phyloP scores from a whole-genome alignment of 345 rosid species.

The thale cress (Arabidopsis thaliana) region DNA sequence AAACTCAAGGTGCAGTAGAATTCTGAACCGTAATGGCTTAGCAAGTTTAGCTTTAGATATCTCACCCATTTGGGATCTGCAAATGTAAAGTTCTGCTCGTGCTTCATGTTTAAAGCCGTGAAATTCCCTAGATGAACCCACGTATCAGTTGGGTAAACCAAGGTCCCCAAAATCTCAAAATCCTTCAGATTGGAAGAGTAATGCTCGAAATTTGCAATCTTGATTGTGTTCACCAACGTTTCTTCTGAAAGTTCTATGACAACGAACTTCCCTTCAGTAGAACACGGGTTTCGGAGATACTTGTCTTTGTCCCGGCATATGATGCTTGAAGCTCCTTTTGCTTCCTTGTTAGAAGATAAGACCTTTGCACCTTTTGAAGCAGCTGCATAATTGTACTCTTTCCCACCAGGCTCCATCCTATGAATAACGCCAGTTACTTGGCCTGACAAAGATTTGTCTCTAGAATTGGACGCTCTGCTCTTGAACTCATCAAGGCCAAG shows the following conservation, averaged over 20 bases:
- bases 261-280: slow-evolving; percentile 84
- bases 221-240: slow-evolving; percentile 81
- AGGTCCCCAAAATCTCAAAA: slow-evolving; percentile 83
- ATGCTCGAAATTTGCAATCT: slow-evolving; percentile 92
- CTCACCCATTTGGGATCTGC: slow-evolving; percentile 84
- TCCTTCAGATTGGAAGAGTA: slow-evolving; percentile 86
- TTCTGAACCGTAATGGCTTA: slow-evolving; percentile 86
- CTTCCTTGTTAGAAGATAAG: slow-evolving; percentile 84
- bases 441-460: slow-evolving; percentile 63
- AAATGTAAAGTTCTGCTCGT: slow-evolving; percentile 68
- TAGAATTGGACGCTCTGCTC: slow-evolving; percentile 70
- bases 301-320: slow-evolving; percentile 85
- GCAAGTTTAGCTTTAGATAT: slow-evolving; percentile 74
- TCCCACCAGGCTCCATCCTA: slow-evolving; percentile 90
- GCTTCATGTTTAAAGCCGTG: slow-evolving; percentile 85
- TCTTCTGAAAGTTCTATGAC: slow-evolving; percentile 96
- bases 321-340: slow-evolving; percentile 87
- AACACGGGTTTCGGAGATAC: slow-evolving; percentile 96
- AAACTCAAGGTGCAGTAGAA: slow-evolving; percentile 92
- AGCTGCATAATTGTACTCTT: slow-evolving; percentile 88
- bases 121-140: slow-evolving; percentile 90
- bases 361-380: slow-evolving; percentile 93
- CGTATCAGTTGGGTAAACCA: slow-evolving; percentile 79
- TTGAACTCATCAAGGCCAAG: slow-evolving; percentile 91
- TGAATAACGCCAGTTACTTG: slow-evolving; percentile 71